Base-by-base conservation (phyloP, 306 rosid genomes). In the Cucurbita argyrosperma region DNA sequence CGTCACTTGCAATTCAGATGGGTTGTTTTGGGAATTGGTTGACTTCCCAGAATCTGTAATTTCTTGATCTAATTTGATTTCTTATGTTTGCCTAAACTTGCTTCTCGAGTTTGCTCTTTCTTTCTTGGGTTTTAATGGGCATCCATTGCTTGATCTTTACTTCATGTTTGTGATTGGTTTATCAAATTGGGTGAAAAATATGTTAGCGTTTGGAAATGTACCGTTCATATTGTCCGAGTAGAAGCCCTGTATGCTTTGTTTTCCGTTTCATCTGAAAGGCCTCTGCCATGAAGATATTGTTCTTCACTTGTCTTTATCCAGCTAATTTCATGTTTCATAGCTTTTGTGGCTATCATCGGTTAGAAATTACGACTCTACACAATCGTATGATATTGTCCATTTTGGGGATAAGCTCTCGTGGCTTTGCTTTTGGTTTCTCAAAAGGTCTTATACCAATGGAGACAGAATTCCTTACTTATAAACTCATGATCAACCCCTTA, bases 1-100 rank as follows among this genome's bases (percentile, higher is more conserved):
- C 21, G 84, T 89, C 75, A 79, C 80, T 85, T 86, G 79, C 58
- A 67, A 84, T 63, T 78, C 95, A 11, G 83, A 88, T 76, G 87
- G 89, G 15, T 76, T 94, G 75, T 83, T 86, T 73, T 94, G 98
- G 98, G 79, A 87, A 76, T 77, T 69, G 63, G 63, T 80, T 15
- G 77, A 76, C 11, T 61, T 88, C 5, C 72, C 79, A 50, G 80
- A 76, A 35, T 63, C 58, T 76, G 98, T 90, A 79, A 80, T 45
- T 67, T 69, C 74, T 49, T 69, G 5, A 13, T 14, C 73, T 46
- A 37, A 15, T 37, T 61, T 26, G 7, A 61, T 13, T 6, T 37
- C 7, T 61, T 55, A 5, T 19, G 26, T 18, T 4, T 16, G 10
- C 43, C 5, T 16, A 59, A 64, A 9, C 19, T 14, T 19, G 18